Percentiles rank a stretch among this genome's conserved stretches.
These are phyloP conservation scores for Trichoderma harzianum DNA, from an alignment of 2,329 filamentous ascomycete species.

Conservation along the genomic window DNA sequence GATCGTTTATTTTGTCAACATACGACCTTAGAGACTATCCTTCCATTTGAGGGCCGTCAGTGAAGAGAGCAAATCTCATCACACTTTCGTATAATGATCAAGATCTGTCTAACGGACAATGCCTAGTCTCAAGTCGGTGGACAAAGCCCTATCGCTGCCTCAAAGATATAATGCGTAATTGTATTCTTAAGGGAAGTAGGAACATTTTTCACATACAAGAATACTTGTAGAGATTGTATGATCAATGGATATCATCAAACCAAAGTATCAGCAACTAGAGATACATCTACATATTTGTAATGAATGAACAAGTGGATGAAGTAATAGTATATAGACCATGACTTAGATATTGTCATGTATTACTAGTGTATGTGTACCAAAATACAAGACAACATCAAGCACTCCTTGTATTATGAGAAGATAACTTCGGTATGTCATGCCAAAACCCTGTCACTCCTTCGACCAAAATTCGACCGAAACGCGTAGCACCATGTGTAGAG, in stretches of 20 bases:
- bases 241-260: background rate
- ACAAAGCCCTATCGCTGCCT: background rate
- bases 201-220: background rate
- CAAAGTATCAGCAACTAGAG: background rate
- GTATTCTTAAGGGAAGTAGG: background rate
- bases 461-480: background rate
- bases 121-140: background rate
- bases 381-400: background rate
- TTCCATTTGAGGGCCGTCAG: background rate
- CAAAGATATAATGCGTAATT: background rate
- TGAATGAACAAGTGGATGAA: background rate
- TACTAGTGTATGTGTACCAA: background rate
- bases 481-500: background rate
- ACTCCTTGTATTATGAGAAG: background rate
- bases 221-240: background rate
- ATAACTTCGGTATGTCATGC: background rate
- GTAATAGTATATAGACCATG: background rate
- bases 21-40: background rate
- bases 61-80: background rate
- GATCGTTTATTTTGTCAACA: background rate
- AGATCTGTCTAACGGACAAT: background rate
- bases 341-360: background rate
- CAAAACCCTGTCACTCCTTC: background rate
- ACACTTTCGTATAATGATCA: background rate
- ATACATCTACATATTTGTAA: background rate